phyloP scores from a whole-genome alignment of 495 filamentous ascomycete species.

The Penicillium macrosclerotiorum region DNA sequence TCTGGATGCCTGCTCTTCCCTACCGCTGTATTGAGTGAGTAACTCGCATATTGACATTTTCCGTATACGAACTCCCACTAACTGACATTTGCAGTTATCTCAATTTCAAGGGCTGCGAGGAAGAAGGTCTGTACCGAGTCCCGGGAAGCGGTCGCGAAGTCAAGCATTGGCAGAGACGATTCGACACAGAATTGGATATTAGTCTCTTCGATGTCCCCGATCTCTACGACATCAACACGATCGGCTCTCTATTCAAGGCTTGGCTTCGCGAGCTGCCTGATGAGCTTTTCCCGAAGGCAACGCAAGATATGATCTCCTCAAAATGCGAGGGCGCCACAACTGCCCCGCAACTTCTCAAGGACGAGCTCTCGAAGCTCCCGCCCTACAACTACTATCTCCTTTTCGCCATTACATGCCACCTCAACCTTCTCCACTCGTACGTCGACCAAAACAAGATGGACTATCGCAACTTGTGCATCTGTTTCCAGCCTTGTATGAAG shows the following conservation, averaged over 20 bases:
- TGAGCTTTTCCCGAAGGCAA: slow-evolving; percentile 79
- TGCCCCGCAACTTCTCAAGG: slow-evolving; percentile 77
- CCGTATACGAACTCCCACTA: too few relatives aligned
- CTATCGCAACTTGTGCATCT: slow-evolving; percentile 87
- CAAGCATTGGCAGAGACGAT: slow-evolving; percentile 82
- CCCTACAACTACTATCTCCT: slow-evolving; percentile 95
- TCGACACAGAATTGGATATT: slow-evolving; percentile 85
- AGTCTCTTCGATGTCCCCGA: slow-evolving; percentile 79
- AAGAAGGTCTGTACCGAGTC: slow-evolving; percentile 85
- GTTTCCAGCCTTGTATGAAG: slow-evolving; percentile 91
- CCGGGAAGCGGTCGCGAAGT: slow-evolving; percentile 81
- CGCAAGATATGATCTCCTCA: slow-evolving; percentile 69
- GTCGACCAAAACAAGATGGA: slow-evolving; percentile 93
- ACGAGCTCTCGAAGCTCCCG: slow-evolving; percentile 84
- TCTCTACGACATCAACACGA: slow-evolving; percentile 90
- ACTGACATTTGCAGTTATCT: too few relatives aligned
- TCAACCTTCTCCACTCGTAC: slow-evolving; percentile 81
- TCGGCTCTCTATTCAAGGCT: slow-evolving; percentile 87
- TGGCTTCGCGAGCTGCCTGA: slow-evolving; percentile 94
- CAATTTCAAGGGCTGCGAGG: slow-evolving; percentile 85
- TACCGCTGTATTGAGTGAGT: slow-evolving; percentile 93
- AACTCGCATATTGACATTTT: too few relatives aligned
- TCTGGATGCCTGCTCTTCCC: slow-evolving; percentile 93
- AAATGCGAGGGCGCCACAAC: slow-evolving; percentile 72
- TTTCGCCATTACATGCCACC: slow-evolving; percentile 91